These are phyloP conservation scores for Collybia nuda DNA, from an alignment of 768 basidiomycete species.

Conservation along the genomic window DNA sequence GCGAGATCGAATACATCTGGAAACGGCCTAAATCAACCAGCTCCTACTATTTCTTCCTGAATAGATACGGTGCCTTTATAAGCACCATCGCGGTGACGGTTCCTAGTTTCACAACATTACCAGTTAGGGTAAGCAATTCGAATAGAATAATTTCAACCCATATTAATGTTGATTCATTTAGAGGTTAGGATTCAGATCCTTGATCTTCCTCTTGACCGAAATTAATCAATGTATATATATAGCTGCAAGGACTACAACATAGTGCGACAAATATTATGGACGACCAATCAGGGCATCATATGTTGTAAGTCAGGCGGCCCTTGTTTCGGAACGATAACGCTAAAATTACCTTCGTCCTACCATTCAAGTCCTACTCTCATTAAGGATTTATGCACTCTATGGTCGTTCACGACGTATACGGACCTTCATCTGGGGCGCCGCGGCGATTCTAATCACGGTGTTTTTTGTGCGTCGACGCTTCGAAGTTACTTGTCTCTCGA, in stretches of 20 bases:
- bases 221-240: too few relatives aligned
- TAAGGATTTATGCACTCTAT: conserved; percentile 1
- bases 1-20: conserved; percentile 43
- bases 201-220: too few relatives aligned
- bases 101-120: too few relatives aligned
- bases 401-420: not conserved
- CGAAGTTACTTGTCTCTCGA: too few relatives aligned
- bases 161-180: too few relatives aligned
- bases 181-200: too few relatives aligned
- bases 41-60: conserved; percentile 41
- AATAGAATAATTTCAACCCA: too few relatives aligned
- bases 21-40: conserved; percentile 29
- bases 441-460: not conserved
- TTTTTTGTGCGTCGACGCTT: not conserved
- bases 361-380: not conserved
- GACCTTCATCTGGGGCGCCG: not conserved
- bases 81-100: too few relatives aligned
- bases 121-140: too few relatives aligned
- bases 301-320: not conserved
- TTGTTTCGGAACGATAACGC: not conserved
- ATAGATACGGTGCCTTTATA: conserved; percentile 32
- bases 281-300: not conserved
- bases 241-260: too few relatives aligned
- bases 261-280: not conserved
- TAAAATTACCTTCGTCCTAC: not conserved